Conservation (phyloP, 108 stramenopile genomes). For the Nannochloropsis gaditana region DNA sequence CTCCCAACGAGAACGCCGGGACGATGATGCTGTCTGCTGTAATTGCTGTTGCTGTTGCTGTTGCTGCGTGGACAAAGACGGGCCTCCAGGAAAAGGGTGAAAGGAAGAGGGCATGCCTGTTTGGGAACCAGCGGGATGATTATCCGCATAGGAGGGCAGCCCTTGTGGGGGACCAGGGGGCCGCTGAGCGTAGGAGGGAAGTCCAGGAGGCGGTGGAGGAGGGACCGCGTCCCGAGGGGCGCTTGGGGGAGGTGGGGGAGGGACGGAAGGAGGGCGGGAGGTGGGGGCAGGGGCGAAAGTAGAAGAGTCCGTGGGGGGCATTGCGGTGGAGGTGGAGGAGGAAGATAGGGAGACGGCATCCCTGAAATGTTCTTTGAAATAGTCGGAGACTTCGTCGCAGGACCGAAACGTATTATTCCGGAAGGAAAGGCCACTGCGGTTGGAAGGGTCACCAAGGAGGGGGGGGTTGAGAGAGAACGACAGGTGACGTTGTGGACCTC, state of each 20-base stretch:
- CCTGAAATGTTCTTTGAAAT: neutral
- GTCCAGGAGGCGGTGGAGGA: neutral
- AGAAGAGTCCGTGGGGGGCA: neutral
- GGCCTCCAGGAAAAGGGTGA: neutral
- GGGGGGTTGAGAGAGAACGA: too few relatives aligned
- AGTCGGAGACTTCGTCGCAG: neutral
- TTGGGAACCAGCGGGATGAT: neutral
- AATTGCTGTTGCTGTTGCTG: neutral
- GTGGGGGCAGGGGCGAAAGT: neutral
- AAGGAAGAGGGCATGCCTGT: neutral
- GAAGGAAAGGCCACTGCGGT: neutral
- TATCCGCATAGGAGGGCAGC: neutral
- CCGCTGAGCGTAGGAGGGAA: neutral
- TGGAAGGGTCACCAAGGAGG: too few relatives aligned
- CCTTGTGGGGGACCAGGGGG: neutral
- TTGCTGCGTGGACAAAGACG: slow-evolving; percentile 15
- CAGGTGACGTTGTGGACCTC: too few relatives aligned
- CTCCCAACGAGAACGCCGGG: neutral
- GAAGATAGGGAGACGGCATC: neutral
- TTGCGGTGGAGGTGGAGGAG: neutral
- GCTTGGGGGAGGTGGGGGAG: neutral
- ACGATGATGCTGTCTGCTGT: neutral
- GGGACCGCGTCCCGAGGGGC: neutral
- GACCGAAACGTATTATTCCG: neutral
- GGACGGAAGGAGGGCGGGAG: neutral